These are phyloP conservation scores for Hyphopichia homilentoma DNA, from an alignment of 805 yeast species.

Conservation along the genomic window DNA sequence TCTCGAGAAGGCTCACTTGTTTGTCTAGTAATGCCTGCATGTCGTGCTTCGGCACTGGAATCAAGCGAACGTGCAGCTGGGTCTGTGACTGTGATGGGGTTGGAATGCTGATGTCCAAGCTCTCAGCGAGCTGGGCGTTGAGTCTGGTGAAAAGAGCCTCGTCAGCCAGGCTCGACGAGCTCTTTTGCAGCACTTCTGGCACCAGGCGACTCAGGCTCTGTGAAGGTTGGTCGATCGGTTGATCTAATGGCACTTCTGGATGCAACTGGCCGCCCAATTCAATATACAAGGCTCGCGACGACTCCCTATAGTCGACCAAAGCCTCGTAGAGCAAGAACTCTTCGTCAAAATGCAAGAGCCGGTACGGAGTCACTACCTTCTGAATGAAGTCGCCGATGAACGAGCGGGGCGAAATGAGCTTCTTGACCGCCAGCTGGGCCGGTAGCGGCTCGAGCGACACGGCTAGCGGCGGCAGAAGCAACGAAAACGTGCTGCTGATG, in stretches of 20 bases:
- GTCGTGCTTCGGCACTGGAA: constrained; percentile 49
- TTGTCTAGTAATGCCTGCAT: constrained; percentile 46
- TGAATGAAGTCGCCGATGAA: constrained; percentile 30
- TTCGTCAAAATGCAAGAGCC: constrained; percentile 36
- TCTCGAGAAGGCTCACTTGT: constrained; percentile 52
- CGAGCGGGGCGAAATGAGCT: constrained; percentile 16
- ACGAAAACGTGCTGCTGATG: background rate
- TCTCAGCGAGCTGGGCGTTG: constrained; percentile 8
- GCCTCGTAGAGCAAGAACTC: constrained; percentile 26
- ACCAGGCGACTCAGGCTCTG: background rate
- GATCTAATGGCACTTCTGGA: too few relatives aligned
- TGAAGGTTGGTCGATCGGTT: constrained; percentile 1
- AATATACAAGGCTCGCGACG: constrained; percentile 18
- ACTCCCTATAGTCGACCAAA: constrained; percentile 32
- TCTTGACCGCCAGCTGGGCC: background rate
- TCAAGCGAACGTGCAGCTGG: constrained; percentile 11
- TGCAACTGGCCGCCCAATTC: constrained; percentile 8
- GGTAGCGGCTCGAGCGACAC: constrained; percentile 2
- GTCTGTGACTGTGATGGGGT: constrained; percentile 5
- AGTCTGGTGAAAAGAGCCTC: constrained; percentile 11
- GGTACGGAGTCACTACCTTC: constrained; percentile 27
- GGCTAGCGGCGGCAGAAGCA: constrained; percentile 1
- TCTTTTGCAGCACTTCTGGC: constrained; percentile 1
- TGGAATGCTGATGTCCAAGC: constrained; percentile 9
- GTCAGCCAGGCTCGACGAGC: constrained; percentile 8